A percentile compares a stretch with the other conserved stretches of the same genome.
These are phyloP conservation scores for Scleroderma bovista DNA, from an alignment of 768 basidiomycete genomes.

Conservation along the genomic window DNA sequence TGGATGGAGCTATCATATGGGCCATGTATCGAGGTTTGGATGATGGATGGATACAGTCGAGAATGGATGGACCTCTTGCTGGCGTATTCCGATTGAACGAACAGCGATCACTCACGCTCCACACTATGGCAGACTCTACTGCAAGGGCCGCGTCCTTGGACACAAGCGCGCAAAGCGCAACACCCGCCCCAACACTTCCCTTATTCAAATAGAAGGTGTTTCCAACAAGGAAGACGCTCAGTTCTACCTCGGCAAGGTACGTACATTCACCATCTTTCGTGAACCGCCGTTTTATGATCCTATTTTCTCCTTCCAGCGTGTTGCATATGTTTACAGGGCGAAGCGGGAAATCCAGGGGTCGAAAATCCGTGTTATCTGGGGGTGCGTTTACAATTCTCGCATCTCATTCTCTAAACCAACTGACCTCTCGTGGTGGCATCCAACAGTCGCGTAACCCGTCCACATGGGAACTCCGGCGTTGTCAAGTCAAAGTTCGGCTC, in stretches of 20 bases:
- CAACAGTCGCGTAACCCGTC: slow-evolving; percentile 79
- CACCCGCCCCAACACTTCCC: slow-evolving; percentile 90
- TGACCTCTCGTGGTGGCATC: not conserved
- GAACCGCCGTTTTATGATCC: not conserved
- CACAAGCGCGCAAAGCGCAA: slow-evolving; percentile 99
- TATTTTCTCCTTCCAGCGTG: slow-evolving; percentile 49
- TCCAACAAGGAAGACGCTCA: slow-evolving; percentile 89
- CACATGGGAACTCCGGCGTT: slow-evolving; percentile 92
- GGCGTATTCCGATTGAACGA: not conserved
- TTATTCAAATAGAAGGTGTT: slow-evolving; percentile 97
- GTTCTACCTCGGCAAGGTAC: slow-evolving; percentile 98
- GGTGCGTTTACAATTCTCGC: slow-evolving; percentile 45
- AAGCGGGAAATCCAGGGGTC: slow-evolving; percentile 92
- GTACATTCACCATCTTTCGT: slow-evolving; percentile 13
- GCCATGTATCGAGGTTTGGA: not conserved
- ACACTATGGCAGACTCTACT: slow-evolving; percentile 65
- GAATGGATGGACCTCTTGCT: not conserved
- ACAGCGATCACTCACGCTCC: not conserved
- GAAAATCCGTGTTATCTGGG: slow-evolving; percentile 98
- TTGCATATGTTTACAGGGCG: slow-evolving; percentile 97
- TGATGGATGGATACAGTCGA: slow-evolving; percentile 9
- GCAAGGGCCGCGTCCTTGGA: slow-evolving; percentile 94
- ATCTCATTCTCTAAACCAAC: not conserved
- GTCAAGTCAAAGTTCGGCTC: slow-evolving; percentile 95
- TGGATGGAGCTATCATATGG: not conserved